Conservation (phyloP, 148 eudicot species). For the Linanthus parryae region DNA sequence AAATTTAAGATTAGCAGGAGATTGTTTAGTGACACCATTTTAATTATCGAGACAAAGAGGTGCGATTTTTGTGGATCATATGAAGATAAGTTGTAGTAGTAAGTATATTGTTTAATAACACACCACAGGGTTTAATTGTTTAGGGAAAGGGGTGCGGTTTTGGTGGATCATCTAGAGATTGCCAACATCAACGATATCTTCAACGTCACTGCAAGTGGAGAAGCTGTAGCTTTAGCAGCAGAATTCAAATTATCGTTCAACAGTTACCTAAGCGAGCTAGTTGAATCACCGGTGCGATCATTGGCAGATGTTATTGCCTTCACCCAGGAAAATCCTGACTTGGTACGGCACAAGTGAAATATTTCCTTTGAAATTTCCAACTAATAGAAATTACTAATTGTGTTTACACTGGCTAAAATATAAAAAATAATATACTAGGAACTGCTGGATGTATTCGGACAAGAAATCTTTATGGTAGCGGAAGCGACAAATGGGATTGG, state of each 20-base stretch:
- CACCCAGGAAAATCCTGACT: slow-evolving; percentile 34
- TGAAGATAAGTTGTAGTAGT: no score
- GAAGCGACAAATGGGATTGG: slow-evolving; percentile 36
- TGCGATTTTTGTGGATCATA: neutral
- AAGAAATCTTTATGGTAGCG: slow-evolving; percentile 31
- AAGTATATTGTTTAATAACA: no score
- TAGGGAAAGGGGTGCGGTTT: slow-evolving; percentile 34
- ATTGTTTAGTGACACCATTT: neutral
- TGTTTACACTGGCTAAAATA: neutral
- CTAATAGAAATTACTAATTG: neutral
- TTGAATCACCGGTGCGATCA: slow-evolving; percentile 45
- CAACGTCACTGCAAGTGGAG: slow-evolving; percentile 24
- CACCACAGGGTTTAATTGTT: no score
- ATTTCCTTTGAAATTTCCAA: neutral
- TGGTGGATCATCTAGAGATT: slow-evolving; percentile 38
- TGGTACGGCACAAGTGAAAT: slow-evolving; percentile 26
- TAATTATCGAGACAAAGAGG: neutral
- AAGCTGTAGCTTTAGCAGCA: slow-evolving; percentile 24
- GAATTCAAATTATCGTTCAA: slow-evolving; percentile 39
- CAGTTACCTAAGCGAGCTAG: slow-evolving; percentile 34
- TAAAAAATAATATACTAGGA: slow-evolving; percentile 17
- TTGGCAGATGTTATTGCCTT: slow-evolving; percentile 58
- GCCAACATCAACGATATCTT: slow-evolving; percentile 19
- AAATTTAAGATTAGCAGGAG: no score
- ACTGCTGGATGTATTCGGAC: slow-evolving; percentile 29